A percentile compares a stretch with the other conserved stretches of the same genome.
These are phyloP conservation scores for Chionographis japonica DNA, from an alignment of 106 monocot species.

Conservation along the genomic window DNA sequence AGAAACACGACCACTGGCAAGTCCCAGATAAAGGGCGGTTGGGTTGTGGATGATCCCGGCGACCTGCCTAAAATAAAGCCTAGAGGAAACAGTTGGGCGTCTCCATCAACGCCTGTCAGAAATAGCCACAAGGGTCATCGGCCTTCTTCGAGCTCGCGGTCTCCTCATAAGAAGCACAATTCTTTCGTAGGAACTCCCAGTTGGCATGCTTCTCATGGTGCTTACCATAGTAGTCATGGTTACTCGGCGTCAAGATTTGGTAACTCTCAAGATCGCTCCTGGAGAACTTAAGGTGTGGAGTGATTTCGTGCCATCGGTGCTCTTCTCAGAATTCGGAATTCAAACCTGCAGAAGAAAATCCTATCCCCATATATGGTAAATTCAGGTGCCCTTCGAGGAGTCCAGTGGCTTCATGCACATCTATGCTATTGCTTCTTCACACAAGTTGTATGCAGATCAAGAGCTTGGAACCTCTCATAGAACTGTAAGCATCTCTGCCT, in stretches of 20 bases:
- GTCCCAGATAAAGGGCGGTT: slow-evolving; percentile 41
- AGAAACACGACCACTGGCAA: slow-evolving; percentile 16
- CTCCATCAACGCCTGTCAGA: slow-evolving; percentile 15
- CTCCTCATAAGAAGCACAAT: slow-evolving; percentile 22
- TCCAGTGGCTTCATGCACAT: too few species aligned
- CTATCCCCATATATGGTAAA: too few species aligned
- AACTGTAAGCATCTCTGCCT: too few species aligned
- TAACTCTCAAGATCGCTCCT: slow-evolving; percentile 16
- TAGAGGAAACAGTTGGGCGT: slow-evolving; percentile 25
- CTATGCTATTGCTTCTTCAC: too few species aligned
- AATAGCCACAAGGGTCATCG: slow-evolving; percentile 11
- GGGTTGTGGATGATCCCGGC: slow-evolving; percentile 47
- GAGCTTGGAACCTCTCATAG: too few species aligned
- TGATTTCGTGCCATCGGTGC: neutral
- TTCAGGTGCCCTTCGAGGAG: too few species aligned
- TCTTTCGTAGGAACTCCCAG: slow-evolving; percentile 11
- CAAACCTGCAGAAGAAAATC: too few species aligned
- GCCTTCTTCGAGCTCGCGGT: slow-evolving; percentile 22
- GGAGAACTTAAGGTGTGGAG: neutral
- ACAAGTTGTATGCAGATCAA: too few species aligned
- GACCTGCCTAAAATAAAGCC: slow-evolving; percentile 18
- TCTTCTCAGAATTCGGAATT: too few species aligned
- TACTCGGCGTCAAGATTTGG: slow-evolving; percentile 24
- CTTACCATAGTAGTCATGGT: neutral
- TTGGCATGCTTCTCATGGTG: neutral